phyloP scores from a whole-genome alignment of 305 asterid genomes.

The Fraxinus platypoda region DNA sequence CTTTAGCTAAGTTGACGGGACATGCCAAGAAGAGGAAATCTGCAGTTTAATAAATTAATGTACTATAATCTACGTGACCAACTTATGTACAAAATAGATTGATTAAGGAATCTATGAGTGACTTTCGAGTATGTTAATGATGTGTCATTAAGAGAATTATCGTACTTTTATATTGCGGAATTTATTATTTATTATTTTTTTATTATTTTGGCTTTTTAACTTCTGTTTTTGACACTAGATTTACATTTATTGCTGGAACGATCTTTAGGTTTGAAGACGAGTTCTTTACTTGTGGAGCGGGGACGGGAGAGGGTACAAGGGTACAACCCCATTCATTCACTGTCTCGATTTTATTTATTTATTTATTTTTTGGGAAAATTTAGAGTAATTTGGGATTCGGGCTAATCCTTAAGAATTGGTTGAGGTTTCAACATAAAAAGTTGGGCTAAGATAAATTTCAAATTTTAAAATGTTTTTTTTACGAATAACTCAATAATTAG shows the following conservation, averaged over 20 bases:
- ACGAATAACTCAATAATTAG: no score
- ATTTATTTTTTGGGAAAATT: no score
- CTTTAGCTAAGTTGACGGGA: conserved; percentile 12
- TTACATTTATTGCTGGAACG: background rate
- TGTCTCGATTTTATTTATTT: no score
- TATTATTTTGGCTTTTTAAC: background rate
- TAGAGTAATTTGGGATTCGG: no score
- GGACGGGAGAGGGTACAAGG: background rate
- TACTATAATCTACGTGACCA: background rate
- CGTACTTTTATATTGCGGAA: background rate
- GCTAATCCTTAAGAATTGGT: no score
- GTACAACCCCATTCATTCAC: background rate
- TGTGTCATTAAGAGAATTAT: background rate
- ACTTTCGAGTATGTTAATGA: background rate
- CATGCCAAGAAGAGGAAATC: background rate
- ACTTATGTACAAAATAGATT: background rate
- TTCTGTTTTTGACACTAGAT: background rate
- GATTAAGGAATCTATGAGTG: background rate
- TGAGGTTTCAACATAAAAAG: background rate
- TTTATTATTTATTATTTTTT: background rate
- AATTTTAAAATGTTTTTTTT: no score
- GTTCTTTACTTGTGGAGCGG: no score
- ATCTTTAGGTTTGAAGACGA: background rate
- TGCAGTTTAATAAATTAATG: background rate
- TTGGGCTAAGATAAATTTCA: background rate